Evolutionary conservation across 1,284 basidiomycete genomes (phyloP), one percentile per base, ranked within the genome.

Genomic region (Malassezia furfur): DNA sequence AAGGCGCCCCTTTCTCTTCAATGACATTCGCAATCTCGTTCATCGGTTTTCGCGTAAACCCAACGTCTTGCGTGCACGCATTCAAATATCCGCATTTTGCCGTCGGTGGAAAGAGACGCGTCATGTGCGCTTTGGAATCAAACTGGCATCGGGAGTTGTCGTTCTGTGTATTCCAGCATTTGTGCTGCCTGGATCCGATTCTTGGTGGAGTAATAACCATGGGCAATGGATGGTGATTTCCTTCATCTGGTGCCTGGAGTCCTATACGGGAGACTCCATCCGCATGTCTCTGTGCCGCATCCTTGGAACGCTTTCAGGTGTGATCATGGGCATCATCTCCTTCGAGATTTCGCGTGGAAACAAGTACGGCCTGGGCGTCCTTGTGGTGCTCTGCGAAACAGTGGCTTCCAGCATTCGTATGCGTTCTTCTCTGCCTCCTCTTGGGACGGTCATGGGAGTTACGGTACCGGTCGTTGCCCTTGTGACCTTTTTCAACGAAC

Each of bases 211-310:
- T 14, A 40, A 55, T 0, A 64, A 69, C 17, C 61, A 77, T 21
- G 78, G 77, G 15, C 75, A 75, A 46, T 79, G 78, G 68, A 72
- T 76, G 62, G 56, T 73, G 54, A 61, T 72, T 25, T 60, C 65
- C 6, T 72, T 65, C 44, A 63, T 79, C 58, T 79, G 77, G 57
- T 78, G 78, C 10, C 61, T 80, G 31, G 79, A 80, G 47, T 74
- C 76, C 11, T 76, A 76, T 7, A 78, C 78, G 0, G 79, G 78
- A 1, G 78, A 78, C 4, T 79, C 77, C 3, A 57, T 79, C 31
- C 70, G 75, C 10, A 66, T 79, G 3, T 78, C 77, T 0, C 59
- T 77, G 15, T 77, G 74, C 48, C 74, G 79, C 12, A 65, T 77
- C 21, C 52, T 76, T 3, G 78, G 78, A 12, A 79, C 78, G 3